Conservation (phyloP, 257 asterid species). For the Ophiorrhiza pumila region DNA sequence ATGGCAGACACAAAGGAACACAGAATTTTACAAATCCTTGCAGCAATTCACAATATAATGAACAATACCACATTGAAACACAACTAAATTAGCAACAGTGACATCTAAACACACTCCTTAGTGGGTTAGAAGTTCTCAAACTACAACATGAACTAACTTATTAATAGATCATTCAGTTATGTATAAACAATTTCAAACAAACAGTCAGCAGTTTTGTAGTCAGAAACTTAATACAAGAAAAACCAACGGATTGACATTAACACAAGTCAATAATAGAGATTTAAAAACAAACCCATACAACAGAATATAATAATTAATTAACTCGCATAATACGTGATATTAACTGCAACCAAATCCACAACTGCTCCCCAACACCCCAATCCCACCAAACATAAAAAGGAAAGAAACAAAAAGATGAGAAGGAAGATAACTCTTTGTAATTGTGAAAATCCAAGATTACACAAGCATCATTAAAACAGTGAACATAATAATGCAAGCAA, state of each 20-base stretch:
- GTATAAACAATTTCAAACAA: not conserved
- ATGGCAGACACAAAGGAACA: not conserved
- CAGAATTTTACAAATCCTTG: not conserved
- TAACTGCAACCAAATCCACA: not conserved
- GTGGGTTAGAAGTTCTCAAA: not conserved
- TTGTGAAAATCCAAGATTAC: not conserved
- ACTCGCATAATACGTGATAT: not conserved
- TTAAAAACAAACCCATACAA: not conserved
- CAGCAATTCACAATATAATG: not conserved
- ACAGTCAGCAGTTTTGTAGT: not conserved
- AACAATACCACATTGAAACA: not conserved
- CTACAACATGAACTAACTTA: not conserved
- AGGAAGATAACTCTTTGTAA: not conserved
- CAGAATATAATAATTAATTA: not conserved
- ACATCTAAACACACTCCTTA: not conserved
- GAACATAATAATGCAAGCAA: not conserved
- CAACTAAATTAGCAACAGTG: not conserved
- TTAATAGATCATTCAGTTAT: not conserved
- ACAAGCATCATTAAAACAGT: not conserved
- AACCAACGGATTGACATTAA: not conserved
- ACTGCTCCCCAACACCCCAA: not conserved
- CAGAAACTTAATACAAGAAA: not conserved
- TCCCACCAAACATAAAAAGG: not conserved
- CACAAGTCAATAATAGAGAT: not conserved
- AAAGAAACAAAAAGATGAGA: not conserved